Base-by-base conservation (phyloP, 2,329 filamentous ascomycete genomes). In the Aureobasidium sp. region DNA sequence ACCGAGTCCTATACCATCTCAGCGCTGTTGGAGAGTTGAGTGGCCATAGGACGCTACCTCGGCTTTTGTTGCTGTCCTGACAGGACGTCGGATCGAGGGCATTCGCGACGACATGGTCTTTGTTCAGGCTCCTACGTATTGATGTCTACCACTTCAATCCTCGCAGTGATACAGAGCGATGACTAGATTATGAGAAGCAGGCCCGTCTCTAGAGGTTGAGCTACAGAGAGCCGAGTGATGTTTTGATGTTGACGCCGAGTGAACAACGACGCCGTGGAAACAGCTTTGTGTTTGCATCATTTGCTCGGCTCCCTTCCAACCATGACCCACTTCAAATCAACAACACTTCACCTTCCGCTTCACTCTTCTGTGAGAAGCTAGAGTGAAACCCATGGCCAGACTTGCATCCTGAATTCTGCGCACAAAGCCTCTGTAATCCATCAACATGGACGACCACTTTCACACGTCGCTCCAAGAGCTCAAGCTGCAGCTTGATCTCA, bases 11-110 rank as follows among this genome's bases (percentile, higher is more conserved):
- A 37, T 19, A 49, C 55, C 55, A 42, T 59, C 55, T 59, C 55
- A 59, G 55, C 55, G 27, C 55, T 59, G 55, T 59, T 59, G 55
- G 27, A 59, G 55, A 43, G 43, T 59, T 49, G 55, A 59, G 55
- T 49, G 43, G 43, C 23, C 11, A 8, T 40, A 25, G 45, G 35
- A 59, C 9, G 17, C 55, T 59, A 59, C 55, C 55, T 59, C 55
- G 45, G 33, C 4, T 50, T 25, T 29, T 59, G 35, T 27, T 31
- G 23, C 19, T 59, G 55, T 27, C 37, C 15, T 37, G 21, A 21
- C 35, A 23, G 55, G 33, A 15, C 45, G 43, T 42, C 55, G 55
- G 27, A 50, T 7, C 1, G 55, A 40, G 6, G 55, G 45, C 55
- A 59, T 59, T 17, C 55, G 55, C n/a, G 45, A 59, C 13, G 55